Evolutionary conservation across 176 grass and related monocot genomes (phyloP), one percentile per base, ranked within the genome.

Genomic region (Urochloa ruziziensis): DNA sequence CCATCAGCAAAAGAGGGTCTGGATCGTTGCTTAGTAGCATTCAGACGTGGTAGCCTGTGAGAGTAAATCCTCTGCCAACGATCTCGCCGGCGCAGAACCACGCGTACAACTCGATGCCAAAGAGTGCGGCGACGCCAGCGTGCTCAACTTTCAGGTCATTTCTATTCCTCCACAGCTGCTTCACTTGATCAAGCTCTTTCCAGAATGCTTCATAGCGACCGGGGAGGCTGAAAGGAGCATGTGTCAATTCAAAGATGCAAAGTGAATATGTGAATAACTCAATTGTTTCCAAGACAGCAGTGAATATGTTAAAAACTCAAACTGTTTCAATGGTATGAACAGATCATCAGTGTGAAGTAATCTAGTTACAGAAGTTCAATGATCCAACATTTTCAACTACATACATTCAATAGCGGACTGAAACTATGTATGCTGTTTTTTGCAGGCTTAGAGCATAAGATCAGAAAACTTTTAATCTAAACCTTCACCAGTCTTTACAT

Each of bases 31-130:
- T 56, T 28, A 0, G 54, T 28, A 0, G 54, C 13, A 46, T 32
- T 97, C 79, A 97, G 74, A 94, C 92, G 62, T 88, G 65, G 83
- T 97, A 97, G 8, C 95, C 95, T 4, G 95, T 97, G 21, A 97
- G 54, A 34, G 95, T 94, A 76, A 93, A 97, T 53, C 95, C 95
- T 84, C 92, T 83, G 14, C 95, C 95, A 1, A 76, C 90, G 16
- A 97, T 88, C 88, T 94, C 95, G 2, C 95, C 95, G 1, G 80
- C 64, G 69, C 92, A 94, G 63, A 87, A 90, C 92, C 90, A 97
- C 1, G 86, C 90, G 11, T 97, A 97, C 52, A 97, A 24, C 82
- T 97, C 95, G 0, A 97, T 44, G 53, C 92, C 90, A 47, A 97
- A 93, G 62, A 97, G 84, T 9, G 92, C 92, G 0, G 81, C 84